A percentile compares a stretch with the other conserved stretches of the same genome.
Conservation (phyloP, 257 asterid genomes). For the Echites panduratus region DNA sequence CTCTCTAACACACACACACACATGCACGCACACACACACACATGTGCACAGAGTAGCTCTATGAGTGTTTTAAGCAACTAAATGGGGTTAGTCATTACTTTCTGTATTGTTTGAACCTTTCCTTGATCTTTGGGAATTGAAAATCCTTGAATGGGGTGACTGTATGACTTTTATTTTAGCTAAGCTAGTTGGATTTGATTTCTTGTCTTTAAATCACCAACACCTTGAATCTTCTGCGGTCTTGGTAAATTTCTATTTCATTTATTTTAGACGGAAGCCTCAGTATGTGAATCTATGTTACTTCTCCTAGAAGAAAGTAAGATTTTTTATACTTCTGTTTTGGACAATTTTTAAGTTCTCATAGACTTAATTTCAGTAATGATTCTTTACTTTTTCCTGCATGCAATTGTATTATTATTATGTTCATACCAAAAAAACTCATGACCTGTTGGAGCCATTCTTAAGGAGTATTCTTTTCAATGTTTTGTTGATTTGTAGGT, state of each 20-base stretch:
- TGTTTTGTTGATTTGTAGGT: conserved; percentile 40
- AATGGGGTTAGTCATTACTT: not conserved
- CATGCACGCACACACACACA: not conserved
- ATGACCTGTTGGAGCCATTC: not conserved
- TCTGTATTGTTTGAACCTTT: not conserved
- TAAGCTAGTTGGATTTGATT: not conserved
- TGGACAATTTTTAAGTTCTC: not conserved
- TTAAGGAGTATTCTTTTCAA: conserved; percentile 12
- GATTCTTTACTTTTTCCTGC: not conserved
- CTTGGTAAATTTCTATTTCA: conserved; percentile 2
- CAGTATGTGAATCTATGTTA: not conserved
- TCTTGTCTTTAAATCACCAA: not conserved
- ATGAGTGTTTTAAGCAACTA: not conserved
- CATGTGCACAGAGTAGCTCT: not conserved
- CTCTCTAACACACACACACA: no score
- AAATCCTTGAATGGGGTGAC: not conserved
- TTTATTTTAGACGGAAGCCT: not conserved
- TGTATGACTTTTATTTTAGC: not conserved
- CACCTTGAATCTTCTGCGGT: not conserved
- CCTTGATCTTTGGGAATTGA: not conserved
- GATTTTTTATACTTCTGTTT: not conserved
- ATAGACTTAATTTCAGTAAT: not conserved
- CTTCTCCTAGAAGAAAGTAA: not conserved
- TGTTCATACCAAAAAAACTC: not conserved
- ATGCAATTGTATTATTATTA: not conserved